Evolutionary conservation across 768 basidiomycete genomes (phyloP).

Genomic region (Boletus rubropictus): DNA sequence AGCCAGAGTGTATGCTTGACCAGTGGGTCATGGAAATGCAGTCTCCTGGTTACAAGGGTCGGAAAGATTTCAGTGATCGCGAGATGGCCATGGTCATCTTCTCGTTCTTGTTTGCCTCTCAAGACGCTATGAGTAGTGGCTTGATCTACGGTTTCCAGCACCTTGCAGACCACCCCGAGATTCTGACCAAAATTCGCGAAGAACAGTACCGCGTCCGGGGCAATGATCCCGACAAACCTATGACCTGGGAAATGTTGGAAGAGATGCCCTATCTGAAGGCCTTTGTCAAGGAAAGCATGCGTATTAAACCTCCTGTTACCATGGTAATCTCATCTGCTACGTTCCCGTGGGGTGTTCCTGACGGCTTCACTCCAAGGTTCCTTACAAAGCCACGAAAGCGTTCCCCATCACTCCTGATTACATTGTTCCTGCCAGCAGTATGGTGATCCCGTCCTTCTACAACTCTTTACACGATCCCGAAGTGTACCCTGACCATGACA

Average conservation of each 20-base stretch:
- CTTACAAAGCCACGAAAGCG: constrained; percentile 82
- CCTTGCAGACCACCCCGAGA: constrained; percentile 85
- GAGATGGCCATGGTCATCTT: constrained; percentile 98
- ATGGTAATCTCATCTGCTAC: constrained; percentile 54
- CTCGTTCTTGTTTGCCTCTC: constrained; percentile 92
- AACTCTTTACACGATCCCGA: constrained; percentile 87
- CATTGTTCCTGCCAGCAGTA: constrained; percentile 84
- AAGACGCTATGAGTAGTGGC: constrained; percentile 98
- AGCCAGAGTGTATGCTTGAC: constrained; percentile 87
- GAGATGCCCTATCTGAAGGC: constrained; percentile 91
- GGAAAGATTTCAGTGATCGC: constrained; percentile 80
- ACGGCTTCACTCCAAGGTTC: constrained; percentile 52
- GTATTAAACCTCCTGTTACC: constrained; percentile 88
- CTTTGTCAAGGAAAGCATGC: constrained; percentile 88
- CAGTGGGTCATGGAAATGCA: constrained; percentile 78
- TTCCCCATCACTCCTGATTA: constrained; percentile 93
- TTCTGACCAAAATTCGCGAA: constrained; percentile 81
- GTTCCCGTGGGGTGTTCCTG: background rate
- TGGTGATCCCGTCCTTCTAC: constrained; percentile 94
- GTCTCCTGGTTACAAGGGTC: constrained; percentile 63
- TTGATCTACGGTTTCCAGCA: constrained; percentile 96
- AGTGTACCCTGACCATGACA: constrained; percentile 83
- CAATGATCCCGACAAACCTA: constrained; percentile 65
- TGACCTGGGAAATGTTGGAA: constrained; percentile 87
- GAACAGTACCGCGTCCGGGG: constrained; percentile 84